Conservation (phyloP, 805 yeast genomes). For the Kluyveromyces dobzhanskii region DNA sequence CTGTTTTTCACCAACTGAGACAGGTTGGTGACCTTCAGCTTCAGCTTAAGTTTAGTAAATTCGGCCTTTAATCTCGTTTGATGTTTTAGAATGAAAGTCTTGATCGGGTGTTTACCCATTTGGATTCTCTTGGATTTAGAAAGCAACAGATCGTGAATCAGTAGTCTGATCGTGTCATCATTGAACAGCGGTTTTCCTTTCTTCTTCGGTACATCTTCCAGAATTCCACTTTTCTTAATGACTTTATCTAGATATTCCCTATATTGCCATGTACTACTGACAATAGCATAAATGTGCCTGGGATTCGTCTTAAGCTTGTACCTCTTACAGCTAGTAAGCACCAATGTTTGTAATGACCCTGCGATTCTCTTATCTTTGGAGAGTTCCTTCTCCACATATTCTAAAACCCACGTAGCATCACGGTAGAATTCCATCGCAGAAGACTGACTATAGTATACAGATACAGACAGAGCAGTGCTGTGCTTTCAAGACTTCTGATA, state of each 20-base stretch:
- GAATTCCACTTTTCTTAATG: constrained; percentile 59
- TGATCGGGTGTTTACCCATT: constrained; percentile 80
- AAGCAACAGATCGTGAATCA: constrained; percentile 76
- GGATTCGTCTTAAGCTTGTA: constrained; percentile 56
- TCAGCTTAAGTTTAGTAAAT: constrained; percentile 65
- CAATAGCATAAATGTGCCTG: constrained; percentile 79
- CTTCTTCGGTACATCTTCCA: constrained; percentile 37
- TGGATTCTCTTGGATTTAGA: constrained; percentile 74
- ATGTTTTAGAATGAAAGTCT: constrained; percentile 69
- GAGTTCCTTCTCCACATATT: constrained; percentile 24
- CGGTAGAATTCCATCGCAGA: constrained; percentile 29
- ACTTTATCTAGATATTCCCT: constrained; percentile 54
- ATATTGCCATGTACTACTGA: constrained; percentile 67
- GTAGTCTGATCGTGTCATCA: constrained; percentile 34
- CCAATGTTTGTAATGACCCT: constrained; percentile 48
- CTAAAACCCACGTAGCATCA: constrained; percentile 33
- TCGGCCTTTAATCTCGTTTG: constrained; percentile 81
- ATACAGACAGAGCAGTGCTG: too few relatives aligned
- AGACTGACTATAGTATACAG: too few relatives aligned
- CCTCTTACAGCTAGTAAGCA: constrained; percentile 41
- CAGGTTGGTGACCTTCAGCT: constrained; percentile 51
- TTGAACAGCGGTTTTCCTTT: constrained; percentile 42
- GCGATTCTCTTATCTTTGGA: constrained; percentile 26
- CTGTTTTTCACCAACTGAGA: constrained; percentile 47
- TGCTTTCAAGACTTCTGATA: too few relatives aligned